Percentiles rank a stretch among this genome's conserved stretches.
Evolutionary conservation across 257 asterid genomes (phyloP).

Genomic region (Vinca minor): DNA sequence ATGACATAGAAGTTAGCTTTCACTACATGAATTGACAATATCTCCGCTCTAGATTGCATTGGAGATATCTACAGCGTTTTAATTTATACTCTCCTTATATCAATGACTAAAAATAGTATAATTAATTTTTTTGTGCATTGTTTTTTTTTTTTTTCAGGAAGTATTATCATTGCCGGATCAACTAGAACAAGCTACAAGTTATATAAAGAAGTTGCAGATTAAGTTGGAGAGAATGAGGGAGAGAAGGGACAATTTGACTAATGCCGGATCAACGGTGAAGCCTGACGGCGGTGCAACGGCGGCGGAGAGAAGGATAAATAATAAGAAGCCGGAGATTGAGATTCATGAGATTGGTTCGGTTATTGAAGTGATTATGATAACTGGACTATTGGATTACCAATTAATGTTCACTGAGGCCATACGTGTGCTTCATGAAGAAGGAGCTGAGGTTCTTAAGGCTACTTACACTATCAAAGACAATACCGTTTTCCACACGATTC

Average conservation of each 20-base stretch:
- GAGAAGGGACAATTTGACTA: constrained; percentile 35
- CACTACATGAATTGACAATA: too few relatives aligned
- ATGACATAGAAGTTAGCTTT: too few relatives aligned
- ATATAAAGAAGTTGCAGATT: constrained; percentile 43
- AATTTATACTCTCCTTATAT: too few relatives aligned
- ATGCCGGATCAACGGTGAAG: constrained; percentile 3
- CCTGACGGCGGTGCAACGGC: constrained; percentile 5
- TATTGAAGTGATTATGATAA: constrained; percentile 40
- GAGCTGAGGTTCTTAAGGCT: constrained; percentile 44
- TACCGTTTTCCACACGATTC: constrained; percentile 53
- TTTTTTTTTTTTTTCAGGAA: constrained; percentile 26
- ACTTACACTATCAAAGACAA: constrained; percentile 25
- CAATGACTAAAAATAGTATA: neutral
- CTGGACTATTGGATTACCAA: constrained; percentile 37
- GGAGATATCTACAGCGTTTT: too few relatives aligned
- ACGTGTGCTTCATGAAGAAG: constrained; percentile 53
- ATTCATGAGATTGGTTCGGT: constrained; percentile 35
- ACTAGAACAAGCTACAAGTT: constrained; percentile 47
- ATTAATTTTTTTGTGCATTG: neutral
- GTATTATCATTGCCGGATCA: constrained; percentile 47
- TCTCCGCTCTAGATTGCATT: too few relatives aligned
- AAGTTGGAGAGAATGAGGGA: constrained; percentile 51
- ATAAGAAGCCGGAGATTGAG: constrained; percentile 37
- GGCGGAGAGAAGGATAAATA: too few relatives aligned
- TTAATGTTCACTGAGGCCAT: constrained; percentile 41